Conservation (phyloP, 164 flowering plant genomes). For the Aristolochia contorta region DNA sequence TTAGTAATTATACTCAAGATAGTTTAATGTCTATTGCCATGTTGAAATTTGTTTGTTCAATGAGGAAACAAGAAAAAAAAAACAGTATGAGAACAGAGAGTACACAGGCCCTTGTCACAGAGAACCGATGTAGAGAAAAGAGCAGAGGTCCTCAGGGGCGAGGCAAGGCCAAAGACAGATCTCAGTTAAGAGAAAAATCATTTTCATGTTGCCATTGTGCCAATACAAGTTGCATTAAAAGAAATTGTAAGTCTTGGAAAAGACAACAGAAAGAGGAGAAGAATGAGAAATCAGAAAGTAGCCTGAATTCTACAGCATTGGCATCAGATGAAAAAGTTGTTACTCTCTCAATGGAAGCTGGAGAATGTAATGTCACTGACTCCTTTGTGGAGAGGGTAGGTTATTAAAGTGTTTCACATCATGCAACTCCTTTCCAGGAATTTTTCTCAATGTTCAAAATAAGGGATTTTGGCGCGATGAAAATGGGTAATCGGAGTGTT, state of each 20-base stretch:
- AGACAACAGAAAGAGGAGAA: neutral
- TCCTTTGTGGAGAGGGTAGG: neutral
- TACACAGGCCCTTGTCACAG: neutral
- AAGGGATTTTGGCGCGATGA: neutral
- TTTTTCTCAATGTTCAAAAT: neutral
- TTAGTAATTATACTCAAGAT: no score
- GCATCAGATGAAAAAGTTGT: neutral
- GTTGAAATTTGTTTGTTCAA: neutral
- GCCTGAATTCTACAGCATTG: neutral
- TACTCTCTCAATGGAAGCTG: neutral
- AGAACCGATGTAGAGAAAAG: neutral
- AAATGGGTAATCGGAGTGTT: neutral
- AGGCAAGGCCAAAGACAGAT: neutral
- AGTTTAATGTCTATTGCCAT: neutral
- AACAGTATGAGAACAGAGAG: neutral
- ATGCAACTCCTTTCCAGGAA: neutral
- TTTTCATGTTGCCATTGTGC: neutral
- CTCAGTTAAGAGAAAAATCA: neutral
- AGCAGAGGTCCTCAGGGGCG: neutral
- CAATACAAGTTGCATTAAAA: neutral
- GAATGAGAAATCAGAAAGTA: neutral
- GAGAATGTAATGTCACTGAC: neutral
- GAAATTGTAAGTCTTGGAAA: no score
- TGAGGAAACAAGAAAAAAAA: neutral
- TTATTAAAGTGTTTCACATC: neutral